Evolutionary conservation across 106 monocot species (phyloP).

Genomic region (Apostasia ramifera): DNA sequence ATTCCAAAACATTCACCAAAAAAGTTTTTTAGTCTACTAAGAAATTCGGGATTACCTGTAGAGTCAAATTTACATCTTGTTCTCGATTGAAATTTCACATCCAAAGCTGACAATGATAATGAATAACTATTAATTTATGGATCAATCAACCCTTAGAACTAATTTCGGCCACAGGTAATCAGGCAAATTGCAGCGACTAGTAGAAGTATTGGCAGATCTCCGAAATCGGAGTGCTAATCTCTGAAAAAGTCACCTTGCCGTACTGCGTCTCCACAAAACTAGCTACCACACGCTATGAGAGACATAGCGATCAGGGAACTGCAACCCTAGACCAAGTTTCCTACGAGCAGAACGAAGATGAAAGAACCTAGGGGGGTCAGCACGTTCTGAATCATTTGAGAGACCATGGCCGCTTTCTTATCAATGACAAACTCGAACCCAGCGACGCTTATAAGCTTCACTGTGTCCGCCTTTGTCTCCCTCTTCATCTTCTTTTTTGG

Average conservation of each 20-base stretch:
- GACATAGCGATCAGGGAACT: background rate
- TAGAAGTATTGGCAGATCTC: slow-evolving; percentile 99
- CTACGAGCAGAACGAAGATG: background rate
- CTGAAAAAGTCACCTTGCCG: slow-evolving; percentile 83
- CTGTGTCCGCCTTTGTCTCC: slow-evolving; percentile 55
- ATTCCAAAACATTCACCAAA: too few species aligned
- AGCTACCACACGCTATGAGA: slow-evolving; percentile 16
- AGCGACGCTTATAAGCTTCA: slow-evolving; percentile 89
- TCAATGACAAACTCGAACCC: slow-evolving; percentile 94
- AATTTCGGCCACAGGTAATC: slow-evolving; percentile 16
- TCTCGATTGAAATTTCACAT: too few species aligned
- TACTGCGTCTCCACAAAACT: slow-evolving; percentile 68
- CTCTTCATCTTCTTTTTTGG: background rate
- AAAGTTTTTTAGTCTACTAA: too few species aligned
- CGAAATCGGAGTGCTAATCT: slow-evolving; percentile 69
- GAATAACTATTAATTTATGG: too few species aligned
- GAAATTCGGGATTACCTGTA: too few species aligned
- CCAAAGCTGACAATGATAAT: too few species aligned
- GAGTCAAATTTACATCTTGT: too few species aligned
- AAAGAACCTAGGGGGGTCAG: slow-evolving; percentile 78
- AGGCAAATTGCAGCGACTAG: slow-evolving; percentile 81
- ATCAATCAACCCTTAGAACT: too few species aligned
- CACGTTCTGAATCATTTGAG: slow-evolving; percentile 89
- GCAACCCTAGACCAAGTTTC: background rate
- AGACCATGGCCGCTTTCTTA: slow-evolving; percentile 92